Base-by-base conservation (phyloP, 177 flowering plant species). In the Vitis hybrid region DNA sequence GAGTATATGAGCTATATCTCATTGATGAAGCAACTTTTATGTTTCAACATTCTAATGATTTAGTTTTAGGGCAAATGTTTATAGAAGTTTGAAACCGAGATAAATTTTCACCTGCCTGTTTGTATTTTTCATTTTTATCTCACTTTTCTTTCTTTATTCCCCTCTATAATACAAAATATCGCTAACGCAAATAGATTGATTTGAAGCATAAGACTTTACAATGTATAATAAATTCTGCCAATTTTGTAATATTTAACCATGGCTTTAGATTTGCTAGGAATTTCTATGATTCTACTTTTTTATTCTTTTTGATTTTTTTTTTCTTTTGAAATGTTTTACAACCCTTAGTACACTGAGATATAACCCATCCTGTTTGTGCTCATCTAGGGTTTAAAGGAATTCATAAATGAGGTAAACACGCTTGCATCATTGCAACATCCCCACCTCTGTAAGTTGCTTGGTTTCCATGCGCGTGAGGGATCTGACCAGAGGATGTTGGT, bases 391-490 rank as follows among this genome's bases (percentile, higher is more conserved):
- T 61, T 85, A 39, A 95, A 86, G 77, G 99, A 95, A 68, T 95
- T 95, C 60, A 72, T 90, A 53, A 83, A 66, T 65, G 94, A 91
- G 81, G 86, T 85, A 8, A 89, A 85, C 78, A 88, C 85, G 2
- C 84, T 95, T 64, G 91, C 94, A 33, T 83, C 93, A 5, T 71
- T 95, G 84, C 98, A 89, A 76, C 97, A 95, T 78, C 97, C 94
- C 19, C 87, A 85, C 70, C 85, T 95, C 16, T 93, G 98, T 75
- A 93, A 90, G 76, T 74, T 95, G 86, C 81, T 91, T 68, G 99
- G 99, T 58, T 93, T 73, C 65, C 92, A 93, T 85, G 97, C 97
- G 58, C 97, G 90, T 2, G 99, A 95, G 33, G 92, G 93, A 10
- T 89, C 97, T 51, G 99, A 90, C 2, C 86, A 80, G 26, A 86